These are phyloP conservation scores for Claviceps sp. DNA, from an alignment of 2,329 filamentous ascomycete genomes.

Conservation along the genomic window DNA sequence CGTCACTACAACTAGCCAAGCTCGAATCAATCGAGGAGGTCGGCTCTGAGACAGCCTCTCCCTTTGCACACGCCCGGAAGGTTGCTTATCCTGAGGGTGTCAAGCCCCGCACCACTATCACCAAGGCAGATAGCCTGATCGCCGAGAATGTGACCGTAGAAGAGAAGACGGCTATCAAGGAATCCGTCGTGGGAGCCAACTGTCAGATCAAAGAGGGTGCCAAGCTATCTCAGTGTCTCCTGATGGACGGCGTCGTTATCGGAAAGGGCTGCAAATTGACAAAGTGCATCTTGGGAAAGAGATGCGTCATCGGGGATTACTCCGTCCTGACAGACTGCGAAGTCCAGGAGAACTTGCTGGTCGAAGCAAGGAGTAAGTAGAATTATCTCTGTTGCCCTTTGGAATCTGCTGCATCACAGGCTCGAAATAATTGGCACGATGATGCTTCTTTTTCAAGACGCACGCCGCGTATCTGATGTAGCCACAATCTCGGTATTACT, in stretches of 20 bases:
- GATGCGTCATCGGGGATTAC: constrained; percentile 71
- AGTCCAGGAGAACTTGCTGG: constrained; percentile 77
- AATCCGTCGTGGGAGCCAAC: constrained; percentile 75
- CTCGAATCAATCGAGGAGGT: constrained; percentile 57
- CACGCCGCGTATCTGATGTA: background rate
- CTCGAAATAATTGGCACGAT: background rate
- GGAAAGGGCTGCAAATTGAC: constrained; percentile 76
- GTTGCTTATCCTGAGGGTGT: constrained; percentile 74
- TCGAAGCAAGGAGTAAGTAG: constrained; percentile 57
- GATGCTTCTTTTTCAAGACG: background rate
- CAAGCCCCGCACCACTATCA: constrained; percentile 68
- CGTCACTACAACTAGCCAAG: constrained; percentile 79
- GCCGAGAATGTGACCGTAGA: constrained; percentile 82
- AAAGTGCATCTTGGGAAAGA: constrained; percentile 71
- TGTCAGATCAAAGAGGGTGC: constrained; percentile 80
- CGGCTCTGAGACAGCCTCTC: constrained; percentile 44
- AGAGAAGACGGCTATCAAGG: constrained; percentile 84
- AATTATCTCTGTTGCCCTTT: background rate
- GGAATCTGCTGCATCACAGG: background rate
- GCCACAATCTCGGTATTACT: background rate
- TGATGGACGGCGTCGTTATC: constrained; percentile 86
- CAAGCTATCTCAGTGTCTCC: constrained; percentile 69
- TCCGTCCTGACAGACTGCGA: constrained; percentile 78
- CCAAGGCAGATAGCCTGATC: constrained; percentile 67
- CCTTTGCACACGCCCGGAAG: constrained; percentile 67